Base-by-base conservation (phyloP, 139 green algal genomes). In the Chlamydomonas incerta region DNA sequence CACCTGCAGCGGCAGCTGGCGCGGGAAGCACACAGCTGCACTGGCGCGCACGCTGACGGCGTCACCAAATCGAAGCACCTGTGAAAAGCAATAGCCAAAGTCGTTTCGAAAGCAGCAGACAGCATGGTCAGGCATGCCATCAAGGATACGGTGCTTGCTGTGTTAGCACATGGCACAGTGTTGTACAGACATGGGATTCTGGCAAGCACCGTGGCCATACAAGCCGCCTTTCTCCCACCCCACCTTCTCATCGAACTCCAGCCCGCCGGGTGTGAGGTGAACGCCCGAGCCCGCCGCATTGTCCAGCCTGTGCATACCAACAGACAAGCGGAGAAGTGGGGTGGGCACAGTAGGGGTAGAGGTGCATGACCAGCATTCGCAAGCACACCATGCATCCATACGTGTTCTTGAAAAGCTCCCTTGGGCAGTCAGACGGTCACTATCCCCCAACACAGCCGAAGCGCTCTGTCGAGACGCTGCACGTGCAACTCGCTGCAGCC, bases 241-340 rank as follows among this genome's bases (percentile, higher is more conserved):
- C 67, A 79, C 74, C 60, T 74, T 65, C 63, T 84, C 77, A 63
- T 95, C 93, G 77, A 95, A 92, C 77, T 95, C 91, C 6, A 95
- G 62, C 31, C 93, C 93, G 9, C 80, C 87, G 15, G 93, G 90
- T 0, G 77, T 89, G 2, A 95, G 80, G 85, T 94, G 93, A 5
- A 94, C 58, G 0, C 93, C 93, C 3, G 83, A 90, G 52, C 93
- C 93, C 10, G 87, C 79, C 0, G 72, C 41, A 65, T 87, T 93
- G 84, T 95, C 93, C 52, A 95, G 60, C 71, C 93, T 94, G 86
- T 34, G 79, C 15, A 0, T 72, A 15, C 50, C 11, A 10, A 10
- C 11, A 57, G 10, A 14, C 10, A 57, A 57, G 11, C 50, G 50
- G 50, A 57, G 50, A 10, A 10, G 50, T 57, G 50, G 50, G 11